These are phyloP conservation scores for Sporothrix pseudoabietina DNA, from an alignment of 2,329 filamentous ascomycete genomes.

Conservation along the genomic window DNA sequence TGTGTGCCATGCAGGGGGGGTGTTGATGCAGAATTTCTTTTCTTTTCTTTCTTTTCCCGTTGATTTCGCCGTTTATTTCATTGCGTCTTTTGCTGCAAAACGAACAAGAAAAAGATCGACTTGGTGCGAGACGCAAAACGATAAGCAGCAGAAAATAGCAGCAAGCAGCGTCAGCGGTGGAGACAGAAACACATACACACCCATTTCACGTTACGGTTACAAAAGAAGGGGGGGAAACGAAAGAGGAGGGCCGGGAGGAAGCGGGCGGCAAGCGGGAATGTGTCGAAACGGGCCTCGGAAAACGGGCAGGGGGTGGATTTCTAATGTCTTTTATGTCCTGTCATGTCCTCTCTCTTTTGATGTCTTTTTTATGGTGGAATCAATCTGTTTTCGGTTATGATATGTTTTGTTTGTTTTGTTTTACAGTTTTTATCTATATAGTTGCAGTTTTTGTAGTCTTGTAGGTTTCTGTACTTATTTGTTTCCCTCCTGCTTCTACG, in stretches of 20 bases:
- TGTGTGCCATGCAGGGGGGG: background rate
- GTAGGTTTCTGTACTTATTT: background rate
- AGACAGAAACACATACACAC: background rate
- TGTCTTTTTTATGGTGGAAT: background rate
- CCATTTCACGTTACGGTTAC: background rate
- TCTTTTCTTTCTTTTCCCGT: background rate
- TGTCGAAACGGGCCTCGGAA: background rate
- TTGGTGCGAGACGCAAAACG: background rate
- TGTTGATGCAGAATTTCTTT: background rate
- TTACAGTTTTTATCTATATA: background rate
- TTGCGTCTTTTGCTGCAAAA: background rate
- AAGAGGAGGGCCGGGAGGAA: background rate
- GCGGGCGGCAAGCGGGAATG: background rate
- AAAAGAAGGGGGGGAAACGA: background rate
- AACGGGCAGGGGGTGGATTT: constrained; percentile 3
- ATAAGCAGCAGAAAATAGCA: background rate
- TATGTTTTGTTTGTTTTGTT: background rate
- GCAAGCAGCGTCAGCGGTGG: background rate
- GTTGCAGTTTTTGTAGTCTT: background rate
- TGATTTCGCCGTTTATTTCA: background rate
- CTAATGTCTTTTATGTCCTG: constrained; percentile 6
- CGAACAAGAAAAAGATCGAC: background rate
- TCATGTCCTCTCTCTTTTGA: background rate
- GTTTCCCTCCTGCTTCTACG: background rate
- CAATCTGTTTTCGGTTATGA: background rate